Evolutionary conservation across 768 basidiomycete genomes (phyloP).

Genomic region (Hydnum rufescens): DNA sequence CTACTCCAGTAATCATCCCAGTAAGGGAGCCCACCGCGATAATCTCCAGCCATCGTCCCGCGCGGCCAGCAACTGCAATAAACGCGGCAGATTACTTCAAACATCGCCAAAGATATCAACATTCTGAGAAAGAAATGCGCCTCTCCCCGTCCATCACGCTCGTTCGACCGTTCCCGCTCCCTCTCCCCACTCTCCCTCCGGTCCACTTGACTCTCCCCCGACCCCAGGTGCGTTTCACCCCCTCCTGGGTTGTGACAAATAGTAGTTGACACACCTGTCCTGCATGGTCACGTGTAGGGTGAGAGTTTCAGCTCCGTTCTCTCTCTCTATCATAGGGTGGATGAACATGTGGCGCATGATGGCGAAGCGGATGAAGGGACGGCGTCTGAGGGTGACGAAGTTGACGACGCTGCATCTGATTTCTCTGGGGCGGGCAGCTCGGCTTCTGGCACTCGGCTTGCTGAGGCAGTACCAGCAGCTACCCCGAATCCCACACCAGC

Average conservation of each 20-base stretch:
- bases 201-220: not conserved
- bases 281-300: too few species aligned
- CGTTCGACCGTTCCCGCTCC: not conserved
- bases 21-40: too few species aligned
- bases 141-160: not conserved
- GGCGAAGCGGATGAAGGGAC: not conserved
- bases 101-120: too few species aligned
- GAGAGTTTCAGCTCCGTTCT: not conserved
- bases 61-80: too few species aligned
- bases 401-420: not conserved
- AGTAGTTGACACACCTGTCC: too few species aligned
- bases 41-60: too few species aligned
- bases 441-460: too few species aligned
- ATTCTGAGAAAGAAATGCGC: not conserved
- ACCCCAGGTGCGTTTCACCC: not conserved
- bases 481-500: too few species aligned
- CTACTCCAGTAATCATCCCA: too few species aligned
- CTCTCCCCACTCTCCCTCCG: not conserved
- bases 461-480: too few species aligned
- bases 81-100: too few species aligned
- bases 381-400: not conserved
- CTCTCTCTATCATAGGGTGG: not conserved
- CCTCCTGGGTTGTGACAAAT: not conserved
- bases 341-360: not conserved
- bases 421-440: not conserved